Evolutionary conservation across 306 rosid genomes (phyloP).

Genomic region (Begonia masoniana): DNA sequence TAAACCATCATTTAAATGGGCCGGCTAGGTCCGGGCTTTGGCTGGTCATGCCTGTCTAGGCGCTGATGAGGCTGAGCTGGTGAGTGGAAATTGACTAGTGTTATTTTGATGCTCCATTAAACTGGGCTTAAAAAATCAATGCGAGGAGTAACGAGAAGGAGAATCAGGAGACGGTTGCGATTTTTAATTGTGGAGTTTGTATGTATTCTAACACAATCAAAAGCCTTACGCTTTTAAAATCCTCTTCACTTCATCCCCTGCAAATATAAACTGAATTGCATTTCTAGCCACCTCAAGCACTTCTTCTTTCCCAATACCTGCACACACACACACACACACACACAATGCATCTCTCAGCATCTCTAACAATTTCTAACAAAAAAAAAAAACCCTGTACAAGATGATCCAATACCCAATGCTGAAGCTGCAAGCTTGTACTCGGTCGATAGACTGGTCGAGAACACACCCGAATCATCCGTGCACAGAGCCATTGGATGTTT

Average conservation of each 20-base stretch:
- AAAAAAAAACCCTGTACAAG: no score
- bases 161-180: no score
- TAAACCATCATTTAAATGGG: no score
- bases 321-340: no score
- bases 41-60: no score
- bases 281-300: constrained; percentile 63
- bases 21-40: no score
- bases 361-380: no score
- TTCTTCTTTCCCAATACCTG: constrained; percentile 65
- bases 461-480: constrained; percentile 86
- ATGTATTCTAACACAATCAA: constrained; percentile 30
- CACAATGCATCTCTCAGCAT: neutral
- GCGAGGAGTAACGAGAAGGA: no score
- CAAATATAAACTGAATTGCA: constrained; percentile 53
- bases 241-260: constrained; percentile 49
- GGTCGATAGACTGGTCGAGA: constrained; percentile 56
- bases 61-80: no score
- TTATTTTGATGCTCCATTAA: no score
- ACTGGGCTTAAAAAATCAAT: no score
- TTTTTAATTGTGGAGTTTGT: constrained; percentile 2
- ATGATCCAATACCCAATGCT: constrained; percentile 38
- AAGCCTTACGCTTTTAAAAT: constrained; percentile 30
- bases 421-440: constrained; percentile 65
- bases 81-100: no score
- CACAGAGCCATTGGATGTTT: constrained; percentile 72